Base-by-base conservation (phyloP, 1,284 basidiomycete species). In the Sporisorium iseilematis-ciliati region DNA sequence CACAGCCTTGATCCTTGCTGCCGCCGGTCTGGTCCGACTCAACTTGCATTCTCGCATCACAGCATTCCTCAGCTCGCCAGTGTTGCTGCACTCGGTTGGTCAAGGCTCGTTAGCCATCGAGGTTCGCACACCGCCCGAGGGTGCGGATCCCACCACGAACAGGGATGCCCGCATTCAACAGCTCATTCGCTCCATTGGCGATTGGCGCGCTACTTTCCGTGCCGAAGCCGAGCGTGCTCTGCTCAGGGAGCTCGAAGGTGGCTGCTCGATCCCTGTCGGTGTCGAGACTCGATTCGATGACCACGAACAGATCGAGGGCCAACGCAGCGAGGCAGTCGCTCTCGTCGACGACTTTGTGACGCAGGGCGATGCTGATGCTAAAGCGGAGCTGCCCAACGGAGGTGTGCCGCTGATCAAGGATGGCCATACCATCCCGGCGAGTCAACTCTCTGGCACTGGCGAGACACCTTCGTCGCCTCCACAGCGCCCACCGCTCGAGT, bases 191-290 rank as follows among this genome's bases (percentile, higher is more conserved):
- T 79, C 79, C 25, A 82, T 85, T 35, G 78, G 78, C 35, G 77
- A 81, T 51, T 85, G 83, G 83, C 68, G 82, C 8, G 63, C 83
- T 11, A 81, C 79, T 16, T 82, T 75, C 65, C 67, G 81, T 29
- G 75, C 69, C 43, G 78, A 78, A 49, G 81, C 82, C 11, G 97
- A 99, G 86, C 90, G 96, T 12, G 92, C 92, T 1, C 91, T 93
- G 85, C 88, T 99, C 72, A 89, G 91, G 40, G 91, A 92, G 40
- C 88, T 99, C 57, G 96, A 99, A 85, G 97, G 97, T 12, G 97
- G 95, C 29, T 99, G 97, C 86, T 95, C 93, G 66, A 94, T 99
- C 1, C 97, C 96, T 0, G 95, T 98, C n/a, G 95, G 96, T 18
- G 91, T 94, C 33, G 88, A 89, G 64, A 91, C 90, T 61, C 75